Percentiles rank a stretch among this genome's conserved stretches.
Evolutionary conservation across 768 basidiomycete species (phyloP).

Genomic region (Lyophyllum shimeji): DNA sequence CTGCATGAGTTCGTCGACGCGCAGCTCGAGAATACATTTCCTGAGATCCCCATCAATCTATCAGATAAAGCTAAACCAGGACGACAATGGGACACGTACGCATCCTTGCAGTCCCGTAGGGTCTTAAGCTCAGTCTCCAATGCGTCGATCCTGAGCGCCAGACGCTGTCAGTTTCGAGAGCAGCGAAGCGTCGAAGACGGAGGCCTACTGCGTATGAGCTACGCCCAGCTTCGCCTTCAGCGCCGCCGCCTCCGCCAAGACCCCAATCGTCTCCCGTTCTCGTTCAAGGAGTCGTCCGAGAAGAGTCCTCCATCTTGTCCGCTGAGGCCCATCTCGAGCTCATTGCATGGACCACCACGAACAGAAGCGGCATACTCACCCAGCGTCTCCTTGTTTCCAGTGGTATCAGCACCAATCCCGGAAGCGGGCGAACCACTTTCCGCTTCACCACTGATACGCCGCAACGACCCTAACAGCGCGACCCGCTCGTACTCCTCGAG

Average conservation of each 20-base stretch:
- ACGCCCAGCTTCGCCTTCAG: conserved; percentile 20
- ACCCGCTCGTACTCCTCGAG: conserved; percentile 32
- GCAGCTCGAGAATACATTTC: background rate
- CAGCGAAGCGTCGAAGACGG: background rate
- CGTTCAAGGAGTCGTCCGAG: conserved; percentile 21
- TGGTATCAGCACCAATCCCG: too few species aligned
- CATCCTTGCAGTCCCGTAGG: background rate
- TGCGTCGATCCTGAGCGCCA: background rate
- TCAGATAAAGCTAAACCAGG: too few species aligned
- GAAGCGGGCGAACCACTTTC: background rate
- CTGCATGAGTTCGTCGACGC: background rate
- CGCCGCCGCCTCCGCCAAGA: conserved; percentile 20
- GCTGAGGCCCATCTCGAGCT: conserved; percentile 12
- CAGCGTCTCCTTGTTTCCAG: background rate
- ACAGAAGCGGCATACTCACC: too few species aligned
- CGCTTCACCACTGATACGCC: background rate
- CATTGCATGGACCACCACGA: too few species aligned
- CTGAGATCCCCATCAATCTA: background rate
- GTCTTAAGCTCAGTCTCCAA: background rate
- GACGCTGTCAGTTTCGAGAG: background rate
- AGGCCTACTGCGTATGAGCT: conserved; percentile 6
- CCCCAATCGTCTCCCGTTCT: conserved; percentile 29
- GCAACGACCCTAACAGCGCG: conserved; percentile 19
- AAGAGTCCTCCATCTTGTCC: conserved; percentile 21
- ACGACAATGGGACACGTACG: background rate